Base-by-base conservation (phyloP, 371 early-diverging fungal species). In the Mucor lusitanicus region DNA sequence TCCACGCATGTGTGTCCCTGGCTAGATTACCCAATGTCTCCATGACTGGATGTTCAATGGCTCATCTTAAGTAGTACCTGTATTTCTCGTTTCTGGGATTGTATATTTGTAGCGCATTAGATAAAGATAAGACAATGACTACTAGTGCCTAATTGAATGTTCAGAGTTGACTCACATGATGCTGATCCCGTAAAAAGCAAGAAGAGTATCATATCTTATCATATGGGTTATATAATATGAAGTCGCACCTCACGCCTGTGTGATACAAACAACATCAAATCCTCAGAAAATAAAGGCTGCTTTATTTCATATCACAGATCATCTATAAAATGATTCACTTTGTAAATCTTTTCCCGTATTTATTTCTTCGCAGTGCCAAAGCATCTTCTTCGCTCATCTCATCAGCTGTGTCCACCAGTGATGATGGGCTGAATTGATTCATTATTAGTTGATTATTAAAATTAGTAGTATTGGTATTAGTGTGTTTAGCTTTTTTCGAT, bases 81-180 rank as follows among this genome's bases (percentile, higher is more conserved):
- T 19, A 28, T 28, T 40, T 37, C 15, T 35, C 12, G 12, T 35
- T 35, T 56, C 23, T 64, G 56, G 32, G 32, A 63, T 35, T 48
- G 27, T 30, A 48, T 19, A 53, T 53, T 12, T 9, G 37, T 35
- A 35, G 37, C 37, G 37, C 12, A 35, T 35, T 44, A 39, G 40
- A 60, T 50, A 37, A 46, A 37, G 59, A 48, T 59, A 59, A 60
- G 59, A 60, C 53, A 65, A 59, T 25, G 25, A 33, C 13, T 55
- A 9, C 5, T 32, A 56, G 33, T 56, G 33, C 56, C 32, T 27
- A 53, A 27, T 46, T 46, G 46, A 21, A 53, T 53, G 27, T 12
- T 27, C 40, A 40, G 6, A 15, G 27, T 25, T 53, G 53, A 53
- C 53, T 53, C 53, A 53, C 53, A 53, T 53, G 53, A 27, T 27